Percentiles rank a stretch among this genome's conserved stretches.
Evolutionary conservation across 2,329 filamentous ascomycete species (phyloP).

Genomic region (Exophiala dermatitidis): DNA sequence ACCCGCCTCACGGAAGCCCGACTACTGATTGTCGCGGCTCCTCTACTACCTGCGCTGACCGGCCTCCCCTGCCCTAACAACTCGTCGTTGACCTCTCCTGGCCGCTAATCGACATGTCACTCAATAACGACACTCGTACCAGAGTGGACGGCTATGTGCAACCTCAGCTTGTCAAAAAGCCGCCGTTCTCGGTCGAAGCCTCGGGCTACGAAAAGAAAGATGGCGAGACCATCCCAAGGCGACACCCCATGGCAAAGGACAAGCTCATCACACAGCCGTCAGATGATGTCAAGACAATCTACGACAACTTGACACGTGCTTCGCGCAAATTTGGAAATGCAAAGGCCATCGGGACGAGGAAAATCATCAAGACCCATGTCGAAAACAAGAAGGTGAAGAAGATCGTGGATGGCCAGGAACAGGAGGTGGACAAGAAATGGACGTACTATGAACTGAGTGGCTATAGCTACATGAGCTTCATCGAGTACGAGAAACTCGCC

Average conservation of each 20-base stretch:
- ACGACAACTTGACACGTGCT: conserved; percentile 66
- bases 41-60: background rate
- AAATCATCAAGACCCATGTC: conserved; percentile 67
- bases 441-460: conserved; percentile 75
- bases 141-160: conserved; percentile 26
- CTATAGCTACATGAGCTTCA: conserved; percentile 70
- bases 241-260: conserved; percentile 64
- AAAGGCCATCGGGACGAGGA: conserved; percentile 62
- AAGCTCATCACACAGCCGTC: conserved; percentile 59
- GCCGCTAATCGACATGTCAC: conserved; percentile 7
- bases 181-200: conserved; percentile 68
- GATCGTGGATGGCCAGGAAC: conserved; percentile 70
- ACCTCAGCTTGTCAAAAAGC: conserved; percentile 55
- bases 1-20: background rate
- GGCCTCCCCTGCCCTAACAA: background rate
- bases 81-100: background rate
- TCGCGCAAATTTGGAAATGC: conserved; percentile 57
- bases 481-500: conserved; percentile 66
- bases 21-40: background rate
- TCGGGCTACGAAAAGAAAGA: conserved; percentile 60
- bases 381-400: conserved; percentile 89
- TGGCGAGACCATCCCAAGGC: conserved; percentile 77
- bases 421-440: conserved; percentile 84
- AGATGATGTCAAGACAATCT: conserved; percentile 66
- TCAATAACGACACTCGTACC: conserved; percentile 19